Percentiles rank a stretch among this genome's conserved stretches.
Evolutionary conservation across 2,329 filamentous ascomycete genomes (phyloP).

Genomic region (Penicillium occitanis): DNA sequence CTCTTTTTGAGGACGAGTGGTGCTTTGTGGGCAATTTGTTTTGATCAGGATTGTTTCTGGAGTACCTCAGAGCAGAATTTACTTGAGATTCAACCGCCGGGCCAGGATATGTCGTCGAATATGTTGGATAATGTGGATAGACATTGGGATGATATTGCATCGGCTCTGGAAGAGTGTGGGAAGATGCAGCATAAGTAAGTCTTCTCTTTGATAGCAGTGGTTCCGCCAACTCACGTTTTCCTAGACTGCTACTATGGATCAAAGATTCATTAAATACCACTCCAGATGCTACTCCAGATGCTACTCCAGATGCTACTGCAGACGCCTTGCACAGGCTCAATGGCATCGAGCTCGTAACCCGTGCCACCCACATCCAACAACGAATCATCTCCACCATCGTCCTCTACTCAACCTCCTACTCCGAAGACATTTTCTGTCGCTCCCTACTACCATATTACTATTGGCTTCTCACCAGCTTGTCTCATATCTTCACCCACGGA

Average conservation of each 20-base stretch:
- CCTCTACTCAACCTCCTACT: neutral
- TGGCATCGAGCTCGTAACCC: neutral
- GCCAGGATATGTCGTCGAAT: neutral
- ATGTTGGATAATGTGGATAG: neutral
- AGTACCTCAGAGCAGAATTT: neutral
- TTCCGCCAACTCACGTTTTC: neutral
- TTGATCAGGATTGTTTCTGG: neutral
- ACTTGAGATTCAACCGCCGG: neutral
- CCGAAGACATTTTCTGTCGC: constrained; percentile 1
- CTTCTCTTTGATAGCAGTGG: neutral
- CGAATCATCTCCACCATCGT: constrained; percentile 2
- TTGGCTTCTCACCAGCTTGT: neutral
- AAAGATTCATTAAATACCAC: neutral
- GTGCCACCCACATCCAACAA: neutral
- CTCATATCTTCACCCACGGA: neutral
- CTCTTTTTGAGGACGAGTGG: constrained; percentile 1
- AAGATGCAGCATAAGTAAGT: neutral
- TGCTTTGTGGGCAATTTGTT: neutral
- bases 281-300: too few relatives aligned
- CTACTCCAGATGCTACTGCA: too few relatives aligned
- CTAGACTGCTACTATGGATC: neutral
- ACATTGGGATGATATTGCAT: neutral
- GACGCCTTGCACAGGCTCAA: neutral
- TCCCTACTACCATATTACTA: neutral
- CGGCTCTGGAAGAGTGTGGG: neutral